A percentile compares a stretch with the other conserved stretches of the same genome.
Evolutionary conservation across 2,329 filamentous ascomycete species (phyloP).

Genomic region (Paecilomyces dactylethromorphus): DNA sequence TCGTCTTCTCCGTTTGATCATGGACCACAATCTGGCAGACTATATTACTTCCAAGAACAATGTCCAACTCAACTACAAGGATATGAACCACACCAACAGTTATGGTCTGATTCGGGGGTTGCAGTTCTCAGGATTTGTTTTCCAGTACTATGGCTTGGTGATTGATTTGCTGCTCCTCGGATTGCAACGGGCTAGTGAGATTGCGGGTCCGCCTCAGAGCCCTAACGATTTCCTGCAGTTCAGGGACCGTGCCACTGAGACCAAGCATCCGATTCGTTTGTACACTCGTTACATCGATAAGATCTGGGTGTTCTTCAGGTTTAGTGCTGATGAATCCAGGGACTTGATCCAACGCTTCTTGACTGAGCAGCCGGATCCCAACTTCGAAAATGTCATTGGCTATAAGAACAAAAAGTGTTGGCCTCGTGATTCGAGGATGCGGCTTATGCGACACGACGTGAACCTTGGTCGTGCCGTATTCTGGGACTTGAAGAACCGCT

Average conservation of each 20-base stretch:
- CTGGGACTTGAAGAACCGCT: constrained; percentile 96
- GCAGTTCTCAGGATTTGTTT: constrained; percentile 97
- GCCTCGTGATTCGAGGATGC: constrained; percentile 96
- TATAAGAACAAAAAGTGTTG: constrained; percentile 99
- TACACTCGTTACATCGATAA: constrained; percentile 97
- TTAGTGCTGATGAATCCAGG: constrained; percentile 86
- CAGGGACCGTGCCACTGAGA: constrained; percentile 85
- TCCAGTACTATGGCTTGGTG: constrained; percentile 96
- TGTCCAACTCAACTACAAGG: constrained; percentile 97
- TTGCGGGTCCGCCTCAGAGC: constrained; percentile 85
- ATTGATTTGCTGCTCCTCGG: constrained; percentile 88
- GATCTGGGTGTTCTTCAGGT: constrained; percentile 96
- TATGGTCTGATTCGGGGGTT: constrained; percentile 97
- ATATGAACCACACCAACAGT: constrained; percentile 99
- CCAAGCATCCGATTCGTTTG: constrained; percentile 89
- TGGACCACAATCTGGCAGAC: constrained; percentile 98
- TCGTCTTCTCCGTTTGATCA: constrained; percentile 84
- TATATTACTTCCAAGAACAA: constrained; percentile 99
- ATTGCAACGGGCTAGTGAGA: constrained; percentile 92
- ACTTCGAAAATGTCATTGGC: constrained; percentile 98
- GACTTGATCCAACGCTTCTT: constrained; percentile 96
- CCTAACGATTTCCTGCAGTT: constrained; percentile 98
- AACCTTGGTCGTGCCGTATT: constrained; percentile 96
- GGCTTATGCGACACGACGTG: constrained; percentile 96
- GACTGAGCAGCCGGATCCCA: constrained; percentile 95